Evolutionary conservation across 768 basidiomycete species (phyloP), one percentile per base, ranked within the genome.

Genomic region (Leccinum rimulosum): DNA sequence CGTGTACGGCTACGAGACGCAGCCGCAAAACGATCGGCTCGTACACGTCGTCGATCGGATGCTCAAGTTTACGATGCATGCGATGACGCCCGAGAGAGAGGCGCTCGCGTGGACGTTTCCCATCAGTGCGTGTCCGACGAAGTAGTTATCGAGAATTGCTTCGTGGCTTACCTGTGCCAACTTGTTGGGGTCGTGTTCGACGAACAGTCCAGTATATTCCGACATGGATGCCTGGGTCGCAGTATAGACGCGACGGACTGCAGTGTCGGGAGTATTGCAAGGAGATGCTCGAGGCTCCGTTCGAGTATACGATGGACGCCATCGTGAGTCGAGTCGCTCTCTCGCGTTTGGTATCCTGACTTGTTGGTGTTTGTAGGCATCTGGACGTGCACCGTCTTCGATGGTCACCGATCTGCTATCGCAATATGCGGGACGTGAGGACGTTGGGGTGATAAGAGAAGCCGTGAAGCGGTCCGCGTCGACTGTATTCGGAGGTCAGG

Each of bases 191-290:
- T 38, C 15, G 36, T 38, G 40, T 40, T 40, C 40, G n/a, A 43
- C 15, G 15, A n/a, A 45, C 28, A 58, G 57, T 54, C 27, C 28
- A 58, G 33, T 58, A 58, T n/a, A 58, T 58, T 27, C 52, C 57
- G 28, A 58, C 52, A 4, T 58, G 57, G 57, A 25, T 58, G 57
- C 57, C 52, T 28, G 57, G 57, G n/a, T 54, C 57, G 15, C 47
- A n/a, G 11, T 36, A 25, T 4, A 54, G 52, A 50, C 57, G 57
- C 28, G 57, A 58, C 25, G 52, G 22, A 4, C 12, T 43, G 40
- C 40, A 1, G 40, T 43, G 40, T 43, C n/a, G 10, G 68, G 57
- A 28, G 63, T 66, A 38, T 61, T 53, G 59, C 17, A 66, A 70
- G 15, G 68, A 65, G 11, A 71, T 70, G 48, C 33, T 47, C n/a